Percentiles rank a stretch among this genome's conserved stretches.
These are phyloP conservation scores for Acer campestre DNA, from an alignment of 345 rosid species.

Conservation along the genomic window DNA sequence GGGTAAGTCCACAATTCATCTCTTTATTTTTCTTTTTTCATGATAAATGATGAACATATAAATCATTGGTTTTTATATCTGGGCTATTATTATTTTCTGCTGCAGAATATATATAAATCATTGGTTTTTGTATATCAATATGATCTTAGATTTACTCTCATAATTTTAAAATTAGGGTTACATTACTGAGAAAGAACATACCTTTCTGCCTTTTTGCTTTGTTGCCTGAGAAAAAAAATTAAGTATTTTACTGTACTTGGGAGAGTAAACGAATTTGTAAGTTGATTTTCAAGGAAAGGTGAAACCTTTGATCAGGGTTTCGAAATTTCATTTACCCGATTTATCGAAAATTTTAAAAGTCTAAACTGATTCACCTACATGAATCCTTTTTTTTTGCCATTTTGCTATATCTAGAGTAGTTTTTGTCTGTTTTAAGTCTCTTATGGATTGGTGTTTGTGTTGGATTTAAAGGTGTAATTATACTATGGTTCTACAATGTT, in stretches of 20 bases:
- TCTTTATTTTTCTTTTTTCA: neutral
- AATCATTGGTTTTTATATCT: neutral
- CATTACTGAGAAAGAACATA: neutral
- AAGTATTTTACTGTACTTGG: neutral
- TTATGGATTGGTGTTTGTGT: slow-evolving; percentile 8
- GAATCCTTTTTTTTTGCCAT: no score
- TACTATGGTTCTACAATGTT: slow-evolving; percentile 68
- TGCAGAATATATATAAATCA: neutral
- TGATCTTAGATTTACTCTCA: neutral
- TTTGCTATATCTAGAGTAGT: neutral
- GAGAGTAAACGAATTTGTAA: neutral
- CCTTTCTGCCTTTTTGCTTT: neutral
- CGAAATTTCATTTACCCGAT: neutral
- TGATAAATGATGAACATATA: neutral
- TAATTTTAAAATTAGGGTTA: neutral
- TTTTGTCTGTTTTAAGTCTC: neutral
- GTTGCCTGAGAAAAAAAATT: neutral
- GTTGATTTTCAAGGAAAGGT: neutral
- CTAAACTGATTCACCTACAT: no score
- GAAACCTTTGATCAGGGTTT: neutral
- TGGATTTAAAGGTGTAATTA: slow-evolving; percentile 34
- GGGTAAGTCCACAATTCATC: slow-evolving; percentile 1
- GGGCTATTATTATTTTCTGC: neutral
- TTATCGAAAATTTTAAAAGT: no score
- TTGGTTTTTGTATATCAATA: neutral